Percentiles rank a stretch among this genome's conserved stretches.
Conservation (phyloP, 768 basidiomycete genomes). For the Mycena galericulata region DNA sequence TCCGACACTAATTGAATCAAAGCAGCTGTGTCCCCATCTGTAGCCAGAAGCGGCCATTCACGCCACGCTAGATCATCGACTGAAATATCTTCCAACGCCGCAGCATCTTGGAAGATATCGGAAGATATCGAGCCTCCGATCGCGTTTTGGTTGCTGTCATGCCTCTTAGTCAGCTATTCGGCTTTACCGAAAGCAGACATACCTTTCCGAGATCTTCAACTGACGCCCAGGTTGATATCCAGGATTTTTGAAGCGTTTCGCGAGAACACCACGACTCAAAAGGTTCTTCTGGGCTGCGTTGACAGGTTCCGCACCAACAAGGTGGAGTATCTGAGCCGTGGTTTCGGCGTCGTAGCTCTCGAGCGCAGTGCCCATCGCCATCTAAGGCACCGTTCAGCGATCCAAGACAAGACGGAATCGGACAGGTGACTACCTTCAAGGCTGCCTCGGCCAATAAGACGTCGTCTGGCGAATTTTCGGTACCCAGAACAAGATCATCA, state of each 20-base stretch:
- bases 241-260: constrained; percentile 72
- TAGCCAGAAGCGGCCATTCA: constrained; percentile 84
- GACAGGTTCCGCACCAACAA: constrained; percentile 67
- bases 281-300: constrained; percentile 69
- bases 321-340: constrained; percentile 68
- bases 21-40: constrained; percentile 84
- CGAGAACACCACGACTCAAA: constrained; percentile 72
- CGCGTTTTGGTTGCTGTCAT: constrained; percentile 71
- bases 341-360: constrained; percentile 74
- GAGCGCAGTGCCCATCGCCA: constrained; percentile 79
- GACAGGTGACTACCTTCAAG: constrained; percentile 65
- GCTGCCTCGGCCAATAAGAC: constrained; percentile 73
- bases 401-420: background rate
- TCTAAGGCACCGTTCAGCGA: constrained; percentile 55
- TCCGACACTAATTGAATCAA: constrained; percentile 87
- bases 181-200: constrained; percentile 29
- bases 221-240: constrained; percentile 77
- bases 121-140: constrained; percentile 71
- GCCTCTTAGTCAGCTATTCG: background rate
- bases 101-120: constrained; percentile 81
- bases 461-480: constrained; percentile 50
- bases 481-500: constrained; percentile 51
- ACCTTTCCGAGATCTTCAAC: constrained; percentile 83
- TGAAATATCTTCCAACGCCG: constrained; percentile 68
- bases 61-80: constrained; percentile 66